Evolutionary conservation across 306 rosid genomes (phyloP).

Genomic region (Albizia julibrissin): DNA sequence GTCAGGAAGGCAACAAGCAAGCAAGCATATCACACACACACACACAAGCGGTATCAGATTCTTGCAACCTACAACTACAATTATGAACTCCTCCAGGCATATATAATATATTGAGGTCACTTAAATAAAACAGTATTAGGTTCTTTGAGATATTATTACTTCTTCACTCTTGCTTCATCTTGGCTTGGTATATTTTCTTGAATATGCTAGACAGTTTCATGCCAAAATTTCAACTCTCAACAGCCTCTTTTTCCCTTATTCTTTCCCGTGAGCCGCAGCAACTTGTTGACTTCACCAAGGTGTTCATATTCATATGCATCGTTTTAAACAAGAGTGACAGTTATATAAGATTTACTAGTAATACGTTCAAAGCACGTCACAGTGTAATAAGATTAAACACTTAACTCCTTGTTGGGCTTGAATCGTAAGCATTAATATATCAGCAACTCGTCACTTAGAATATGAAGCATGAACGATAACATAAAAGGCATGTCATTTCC

Average conservation of each 20-base stretch:
- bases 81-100: background rate
- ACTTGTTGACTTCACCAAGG: background rate
- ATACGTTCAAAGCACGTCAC: background rate
- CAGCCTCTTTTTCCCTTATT: background rate
- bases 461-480: background rate
- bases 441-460: background rate
- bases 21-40: background rate
- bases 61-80: background rate
- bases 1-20: slow-evolving; percentile 27
- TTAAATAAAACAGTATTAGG: slow-evolving; percentile 12
- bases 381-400: background rate
- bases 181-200: background rate
- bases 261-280: background rate
- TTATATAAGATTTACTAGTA: background rate
- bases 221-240: background rate
- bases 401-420: background rate
- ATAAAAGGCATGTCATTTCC: slow-evolving; percentile 1
- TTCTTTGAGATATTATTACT: background rate
- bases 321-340: background rate
- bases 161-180: background rate
- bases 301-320: background rate
- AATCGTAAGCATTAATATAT: background rate
- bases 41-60: slow-evolving; percentile 1
- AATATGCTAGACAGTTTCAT: background rate
- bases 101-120: background rate